Base-by-base conservation (phyloP, 257 asterid species). In the Rauvolfia tetraphylla region DNA sequence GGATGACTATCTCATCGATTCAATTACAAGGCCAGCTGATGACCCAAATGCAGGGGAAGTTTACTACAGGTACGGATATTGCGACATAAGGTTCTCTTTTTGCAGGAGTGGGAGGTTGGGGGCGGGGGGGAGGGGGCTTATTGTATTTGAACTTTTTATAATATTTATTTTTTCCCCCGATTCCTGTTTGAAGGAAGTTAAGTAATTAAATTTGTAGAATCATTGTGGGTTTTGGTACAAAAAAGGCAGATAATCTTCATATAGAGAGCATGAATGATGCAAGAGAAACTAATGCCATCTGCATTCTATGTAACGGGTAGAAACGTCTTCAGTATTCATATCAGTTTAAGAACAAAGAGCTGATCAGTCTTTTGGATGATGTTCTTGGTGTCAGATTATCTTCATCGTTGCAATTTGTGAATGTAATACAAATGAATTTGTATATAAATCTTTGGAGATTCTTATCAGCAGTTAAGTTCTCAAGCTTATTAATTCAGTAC, bases 1-100 rank as follows among this genome's bases (percentile, higher is more conserved):
- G 78, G 98, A 94, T 73, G 88, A 89, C 57, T 92, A 92, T 84
- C 95, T 94, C 71, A 88, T 94, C 20, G 81, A 88, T 81, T 94
- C 97, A 76, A 94, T 94, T 42, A 92, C 87, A 2, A 85, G 67
- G 71, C 98, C 98, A 29, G 91, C 98, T 31, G 87, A 86, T 75
- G 98, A 94, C 75, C 98, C 97, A 46, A 87, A 94, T 81, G 96
- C 98, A 22, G 91, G 95, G 38, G 98, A 94, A 87, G 98, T 94
- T 78, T 94, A 94, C 80, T 94, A 87, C 86, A 89, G 98, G 98
- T 91, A 86, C 36, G 76, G 33, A 56, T 18, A 61, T 48, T 14
- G 42, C 34, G 46, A 46, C 41, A 17, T 4, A 29, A 0, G 20
- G 22, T 59, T 13, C 18, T 0, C 22, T 54, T 1, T 54, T 39